Conservation (phyloP, 2,329 filamentous ascomycete species). For the Colletotrichum gigasporum region DNA sequence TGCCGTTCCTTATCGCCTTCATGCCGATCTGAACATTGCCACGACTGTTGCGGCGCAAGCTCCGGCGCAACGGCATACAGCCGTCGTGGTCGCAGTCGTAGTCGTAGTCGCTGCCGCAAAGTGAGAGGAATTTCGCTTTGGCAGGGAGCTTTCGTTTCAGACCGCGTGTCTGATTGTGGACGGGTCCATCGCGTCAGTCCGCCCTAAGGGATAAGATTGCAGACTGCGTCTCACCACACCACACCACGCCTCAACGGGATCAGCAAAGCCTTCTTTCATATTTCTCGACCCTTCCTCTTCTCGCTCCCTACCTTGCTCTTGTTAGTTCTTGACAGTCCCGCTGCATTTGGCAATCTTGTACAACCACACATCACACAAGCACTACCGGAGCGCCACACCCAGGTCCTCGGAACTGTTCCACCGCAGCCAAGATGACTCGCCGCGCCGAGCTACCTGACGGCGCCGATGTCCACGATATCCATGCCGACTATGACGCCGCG, state of each 20-base stretch:
- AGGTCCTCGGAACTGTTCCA: neutral
- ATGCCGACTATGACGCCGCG: neutral
- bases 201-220: conserved; percentile 21
- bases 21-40: neutral
- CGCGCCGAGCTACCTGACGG: conserved; percentile 3
- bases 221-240: neutral
- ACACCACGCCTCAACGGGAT: neutral
- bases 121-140: neutral
- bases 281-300: neutral
- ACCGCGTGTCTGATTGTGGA: conserved; percentile 2
- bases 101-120: neutral
- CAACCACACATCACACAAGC: neutral
- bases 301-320: neutral
- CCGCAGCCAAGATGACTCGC: conserved; percentile 14
- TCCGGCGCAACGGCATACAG: neutral
- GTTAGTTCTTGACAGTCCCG: neutral
- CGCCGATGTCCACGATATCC: no score
- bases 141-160: conserved; percentile 10
- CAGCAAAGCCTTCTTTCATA: neutral
- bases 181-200: conserved; percentile 16
- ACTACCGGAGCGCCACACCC: neutral
- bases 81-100: neutral
- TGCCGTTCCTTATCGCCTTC: neutral
- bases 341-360: neutral
- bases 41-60: neutral